Evolutionary conservation across 2,329 filamentous ascomycete species (phyloP).

Genomic region (Penicillium freii): DNA sequence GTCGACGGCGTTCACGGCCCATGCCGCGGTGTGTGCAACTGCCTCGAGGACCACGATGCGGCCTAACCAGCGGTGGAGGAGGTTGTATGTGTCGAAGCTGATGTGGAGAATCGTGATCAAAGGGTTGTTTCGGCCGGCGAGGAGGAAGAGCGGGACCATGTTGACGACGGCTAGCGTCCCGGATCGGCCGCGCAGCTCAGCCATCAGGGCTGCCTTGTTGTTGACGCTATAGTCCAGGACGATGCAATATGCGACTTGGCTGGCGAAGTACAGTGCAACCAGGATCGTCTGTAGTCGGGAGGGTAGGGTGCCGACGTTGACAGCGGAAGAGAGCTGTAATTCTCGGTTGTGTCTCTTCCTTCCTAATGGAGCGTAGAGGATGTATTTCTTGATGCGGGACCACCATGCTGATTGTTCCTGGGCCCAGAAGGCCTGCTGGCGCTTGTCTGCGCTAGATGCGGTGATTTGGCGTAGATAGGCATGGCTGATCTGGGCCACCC

Average conservation of each 20-base stretch:
- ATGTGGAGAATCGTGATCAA: conserved; percentile 78
- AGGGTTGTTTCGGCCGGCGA: conserved; percentile 91
- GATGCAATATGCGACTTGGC: conserved; percentile 72
- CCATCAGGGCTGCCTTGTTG: conserved; percentile 59
- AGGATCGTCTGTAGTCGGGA: conserved; percentile 74
- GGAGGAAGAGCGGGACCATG: conserved; percentile 84
- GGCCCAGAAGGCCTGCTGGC: conserved; percentile 48
- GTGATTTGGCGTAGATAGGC: conserved; percentile 46
- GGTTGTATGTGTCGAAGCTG: conserved; percentile 95
- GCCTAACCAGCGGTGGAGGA: conserved; percentile 80
- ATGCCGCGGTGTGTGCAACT: conserved; percentile 69
- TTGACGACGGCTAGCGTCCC: conserved; percentile 84
- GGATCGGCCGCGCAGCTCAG: conserved; percentile 80
- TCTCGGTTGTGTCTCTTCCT: conserved; percentile 74
- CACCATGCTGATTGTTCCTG: conserved; percentile 43
- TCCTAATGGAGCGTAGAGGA: conserved; percentile 64
- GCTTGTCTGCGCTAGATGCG: conserved; percentile 35
- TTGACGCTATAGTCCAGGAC: conserved; percentile 46
- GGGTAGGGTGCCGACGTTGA: conserved; percentile 74
- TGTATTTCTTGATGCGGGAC: conserved; percentile 47
- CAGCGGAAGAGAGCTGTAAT: conserved; percentile 64
- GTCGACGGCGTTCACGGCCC: conserved; percentile 67
- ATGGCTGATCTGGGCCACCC: conserved; percentile 45
- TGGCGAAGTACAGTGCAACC: conserved; percentile 64
- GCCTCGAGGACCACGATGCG: conserved; percentile 70